Conservation (phyloP, 805 yeast genomes). For the Candida berthetii region DNA sequence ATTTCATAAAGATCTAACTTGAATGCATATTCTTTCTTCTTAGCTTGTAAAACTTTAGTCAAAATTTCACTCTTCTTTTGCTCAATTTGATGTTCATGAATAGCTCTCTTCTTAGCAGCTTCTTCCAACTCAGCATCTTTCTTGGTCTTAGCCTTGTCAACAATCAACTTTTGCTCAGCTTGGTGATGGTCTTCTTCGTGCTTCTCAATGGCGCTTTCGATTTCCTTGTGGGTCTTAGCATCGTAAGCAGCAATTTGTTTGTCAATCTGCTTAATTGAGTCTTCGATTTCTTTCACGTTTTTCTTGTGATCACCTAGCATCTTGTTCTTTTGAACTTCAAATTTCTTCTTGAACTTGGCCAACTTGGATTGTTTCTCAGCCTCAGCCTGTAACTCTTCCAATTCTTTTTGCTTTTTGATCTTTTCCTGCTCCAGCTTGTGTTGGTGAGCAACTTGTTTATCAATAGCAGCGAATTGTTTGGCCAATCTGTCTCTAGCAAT, state of each 20-base stretch:
- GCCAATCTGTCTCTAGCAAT: constrained; percentile 19
- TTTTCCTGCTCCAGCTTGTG: constrained; percentile 13
- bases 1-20: constrained; percentile 15
- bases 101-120: constrained; percentile 9
- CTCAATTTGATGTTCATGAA: constrained; percentile 12
- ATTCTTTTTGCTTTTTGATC: constrained; percentile 8
- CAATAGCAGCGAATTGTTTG: constrained; percentile 13
- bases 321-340: constrained; percentile 15
- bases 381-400: constrained; percentile 8
- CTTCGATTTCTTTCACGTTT: constrained; percentile 14
- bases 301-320: constrained; percentile 11
- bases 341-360: constrained; percentile 19
- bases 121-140: constrained; percentile 11
- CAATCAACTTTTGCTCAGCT: constrained; percentile 14
- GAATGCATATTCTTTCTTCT: constrained; percentile 18
- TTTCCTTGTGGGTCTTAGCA: constrained; percentile 15
- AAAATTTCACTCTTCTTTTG: constrained; percentile 18
- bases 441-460: constrained; percentile 19
- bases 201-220: constrained; percentile 9
- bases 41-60: constrained; percentile 19
- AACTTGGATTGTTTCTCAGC: constrained; percentile 17
- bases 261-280: constrained; percentile 13
- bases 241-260: constrained; percentile 14
- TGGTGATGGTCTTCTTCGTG: constrained; percentile 8
- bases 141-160: constrained; percentile 11